Evolutionary conservation across 371 early-diverging fungal genomes (phyloP), one percentile per base, ranked within the genome.

Genomic region (Chytridiales sp.): DNA sequence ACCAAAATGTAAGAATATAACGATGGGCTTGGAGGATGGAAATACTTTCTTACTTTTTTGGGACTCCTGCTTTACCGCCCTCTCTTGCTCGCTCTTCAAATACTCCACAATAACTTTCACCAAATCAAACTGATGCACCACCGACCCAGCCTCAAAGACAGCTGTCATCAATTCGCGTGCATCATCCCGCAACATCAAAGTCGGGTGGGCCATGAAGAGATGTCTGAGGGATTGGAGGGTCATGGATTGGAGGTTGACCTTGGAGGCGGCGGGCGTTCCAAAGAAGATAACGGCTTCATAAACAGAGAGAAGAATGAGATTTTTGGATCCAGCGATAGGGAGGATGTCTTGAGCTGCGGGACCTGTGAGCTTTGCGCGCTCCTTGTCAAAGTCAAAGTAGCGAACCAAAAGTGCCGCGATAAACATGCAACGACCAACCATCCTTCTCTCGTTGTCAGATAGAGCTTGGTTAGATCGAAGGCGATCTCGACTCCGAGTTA

Each of bases 331-430:
- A 5, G 40, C 15, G 21, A 21, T 6, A 47, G 43, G 27, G 17
- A 55, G 15, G 6, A 31, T 31, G 48, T 22, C 19, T 55, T 62
- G 17, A 54, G 44, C 26, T 6, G 46, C 1, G 13, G 40, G 8
- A 65, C 62, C 61, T 62, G 6, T 47, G 35, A 64, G 35, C 9
- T 34, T 38, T 17, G 3, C 27, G 27, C 79, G 73, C 17, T 76
- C 74, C 59, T 71, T 61, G 36, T 92, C 90, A 74, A 93, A 91
- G 44, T 88, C 83, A 74, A 89, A 90, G 58, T 90, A 63, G 32
- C 86, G 82, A 34, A 88, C 85, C 4, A 91, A 62, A 31, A 87
- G 64, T 1, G 90, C 87, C 9, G 83, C 77, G 22, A 93, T 80
- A 8, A 87, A 74, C 56, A 87, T 67, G 27, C 71, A 71, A 31